These are phyloP conservation scores for Diaporthe batatas DNA, from an alignment of 2,329 filamentous ascomycete species.

Conservation along the genomic window DNA sequence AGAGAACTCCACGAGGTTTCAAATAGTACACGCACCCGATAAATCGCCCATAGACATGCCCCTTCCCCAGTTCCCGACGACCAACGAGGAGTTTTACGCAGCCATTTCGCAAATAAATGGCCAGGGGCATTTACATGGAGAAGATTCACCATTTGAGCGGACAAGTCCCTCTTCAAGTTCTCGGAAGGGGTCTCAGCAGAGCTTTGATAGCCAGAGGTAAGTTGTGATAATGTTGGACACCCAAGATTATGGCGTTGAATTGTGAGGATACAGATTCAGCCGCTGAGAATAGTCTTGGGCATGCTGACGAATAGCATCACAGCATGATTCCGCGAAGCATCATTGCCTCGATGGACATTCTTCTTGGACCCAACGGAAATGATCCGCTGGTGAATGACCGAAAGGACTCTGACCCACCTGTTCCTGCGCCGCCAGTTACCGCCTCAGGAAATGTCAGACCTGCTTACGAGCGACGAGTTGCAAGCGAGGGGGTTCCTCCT, in stretches of 20 bases:
- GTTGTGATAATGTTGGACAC: not conserved
- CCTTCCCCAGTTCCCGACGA: constrained; percentile 24
- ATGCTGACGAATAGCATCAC: not conserved
- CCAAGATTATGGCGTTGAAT: not conserved
- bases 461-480: constrained; percentile 5
- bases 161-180: not conserved
- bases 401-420: not conserved
- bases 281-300: not conserved
- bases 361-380: not conserved
- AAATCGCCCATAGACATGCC: constrained; percentile 2
- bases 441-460: not conserved
- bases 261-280: not conserved
- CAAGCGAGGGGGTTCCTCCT: constrained; percentile 32
- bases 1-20: constrained; percentile 12
- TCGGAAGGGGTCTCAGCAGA: not conserved
- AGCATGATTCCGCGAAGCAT: not conserved
- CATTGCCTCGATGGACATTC: not conserved
- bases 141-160: not conserved
- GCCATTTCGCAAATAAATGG: constrained; percentile 24
- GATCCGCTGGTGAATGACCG: not conserved
- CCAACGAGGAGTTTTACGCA: constrained; percentile 36
- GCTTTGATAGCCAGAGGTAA: not conserved
- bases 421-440: not conserved
- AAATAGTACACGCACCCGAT: constrained; percentile 38
- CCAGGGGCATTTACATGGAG: not conserved